Evolutionary conservation across 2,329 filamentous ascomycete genomes (phyloP), one percentile per base, ranked within the genome.

Genomic region (Penicillium olsonii): DNA sequence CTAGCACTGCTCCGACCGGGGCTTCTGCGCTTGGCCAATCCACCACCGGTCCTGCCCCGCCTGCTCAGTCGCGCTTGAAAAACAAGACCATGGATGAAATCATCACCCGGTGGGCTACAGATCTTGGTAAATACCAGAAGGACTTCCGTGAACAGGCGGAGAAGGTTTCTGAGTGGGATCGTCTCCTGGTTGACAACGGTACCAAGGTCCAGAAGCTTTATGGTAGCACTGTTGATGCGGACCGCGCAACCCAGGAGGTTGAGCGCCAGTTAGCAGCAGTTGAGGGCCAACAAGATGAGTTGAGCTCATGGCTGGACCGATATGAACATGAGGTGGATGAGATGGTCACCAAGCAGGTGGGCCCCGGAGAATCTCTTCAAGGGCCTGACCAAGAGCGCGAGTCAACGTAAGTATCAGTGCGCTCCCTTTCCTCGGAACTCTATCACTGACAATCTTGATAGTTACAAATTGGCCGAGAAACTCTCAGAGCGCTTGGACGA

Each of bases 41-140:
- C 1, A 95, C 89, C 3, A 79, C 84, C 27, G 92, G 92, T 0
- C 90, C 92, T 1, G 78, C 86, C 2, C 92, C 94, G 14, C 87
- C 91, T 49, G 75, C 79, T 2, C 84, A 95, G 63, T 94, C 92
- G 4, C 87, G 94, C 22, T 79, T 99, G 31, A 96, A 96, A 78
- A 96, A 96, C 73, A 97, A 96, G 76, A 96, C 92, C 0, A 96
- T 99, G 88, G 94, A 99, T 66, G 94, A 99, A 69, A 96, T 99
- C 56, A 91, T 99, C 58, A 96, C 90, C 4, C 85, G 91, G 26
- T 99, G 94, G 94, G 94, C 94, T 2, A 90, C 91, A 0, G 94
- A 97, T 66, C 78, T 99, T 42, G 88, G 91, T 45, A 95, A 95
- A 66, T 96, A 99, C 67, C 92, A 97, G 66, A 95, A 96, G 69